Evolutionary conservation across 2,329 filamentous ascomycete genomes (phyloP), one percentile per base, ranked within the genome.

Genomic region (Phyllosticta capitalensis): DNA sequence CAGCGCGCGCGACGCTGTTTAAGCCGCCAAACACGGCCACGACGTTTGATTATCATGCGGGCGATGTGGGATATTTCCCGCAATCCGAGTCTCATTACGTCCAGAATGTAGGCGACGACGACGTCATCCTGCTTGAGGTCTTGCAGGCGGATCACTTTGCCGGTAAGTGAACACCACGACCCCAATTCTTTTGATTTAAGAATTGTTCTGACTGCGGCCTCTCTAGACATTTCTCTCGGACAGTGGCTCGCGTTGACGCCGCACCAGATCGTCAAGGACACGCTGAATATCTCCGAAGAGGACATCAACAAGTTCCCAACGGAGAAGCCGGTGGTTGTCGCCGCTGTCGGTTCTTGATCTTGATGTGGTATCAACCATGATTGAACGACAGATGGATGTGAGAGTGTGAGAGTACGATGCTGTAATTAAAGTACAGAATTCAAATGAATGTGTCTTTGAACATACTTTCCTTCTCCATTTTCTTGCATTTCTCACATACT

Each of bases 201-300:
- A 6, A 9, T 9, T 30, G 10, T 53, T 20, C 24, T 54, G 20
- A 14, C 14, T 54, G 28, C 24, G 17, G 1, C 14, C 60, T 50
- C 49, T 38, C 17, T 30, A 69, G 70, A 62, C 65, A 70, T 79
- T 50, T 72, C 74, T 5, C 67, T 79, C 10, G 76, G 75, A 0
- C 76, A 79, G 63, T 79, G 77, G 77, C 66, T 80, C 28, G 77
- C 72, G 0, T 71, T 77, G 1, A 83, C 81, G 1, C 81, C 82
- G 0, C 74, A 75, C 52, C 82, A 84, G 69, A 77, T 83, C n/a
- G 73, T 85, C 49, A 75, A 78, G 61, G 82, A 85, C 65, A 83
- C 81, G 0, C 67, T 85, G 59, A 73, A 74, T 9, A 60, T 80
- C 52, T 73, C 71, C 9, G 68, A 77, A 33, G 68, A 67, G 45